phyloP scores from a whole-genome alignment of 352 stramenopile species.

The Phytophthora constricta region DNA sequence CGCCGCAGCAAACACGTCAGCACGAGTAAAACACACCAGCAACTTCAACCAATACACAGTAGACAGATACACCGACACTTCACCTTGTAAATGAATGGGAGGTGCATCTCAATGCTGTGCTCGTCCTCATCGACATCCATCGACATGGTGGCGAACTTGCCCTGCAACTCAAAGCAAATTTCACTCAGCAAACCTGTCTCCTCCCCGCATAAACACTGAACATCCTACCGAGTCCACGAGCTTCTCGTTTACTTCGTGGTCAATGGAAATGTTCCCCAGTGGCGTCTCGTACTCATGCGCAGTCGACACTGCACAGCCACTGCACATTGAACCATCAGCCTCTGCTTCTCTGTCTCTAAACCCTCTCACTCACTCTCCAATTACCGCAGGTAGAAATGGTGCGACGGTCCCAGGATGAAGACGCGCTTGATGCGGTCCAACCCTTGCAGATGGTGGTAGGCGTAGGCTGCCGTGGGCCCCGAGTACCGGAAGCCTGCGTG shows the following conservation, averaged over 20 bases:
- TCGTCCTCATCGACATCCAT: constrained; percentile 94
- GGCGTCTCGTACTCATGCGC: constrained; percentile 93
- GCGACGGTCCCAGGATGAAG: constrained; percentile 95
- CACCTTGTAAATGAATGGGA: constrained; percentile 94
- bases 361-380: constrained; percentile 8
- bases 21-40: neutral
- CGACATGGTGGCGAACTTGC: constrained; percentile 81
- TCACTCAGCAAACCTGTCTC: neutral
- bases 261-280: constrained; percentile 93
- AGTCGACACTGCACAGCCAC: constrained; percentile 83
- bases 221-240: constrained; percentile 79
- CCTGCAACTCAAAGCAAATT: constrained; percentile 34
- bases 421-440: constrained; percentile 73
- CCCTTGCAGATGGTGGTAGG: constrained; percentile 91
- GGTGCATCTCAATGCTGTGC: constrained; percentile 98
- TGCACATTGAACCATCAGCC: constrained; percentile 36
- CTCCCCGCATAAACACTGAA: neutral
- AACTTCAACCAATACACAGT: neutral
- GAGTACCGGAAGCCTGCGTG: constrained; percentile 91
- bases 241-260: constrained; percentile 90
- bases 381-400: constrained; percentile 96
- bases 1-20: no score
- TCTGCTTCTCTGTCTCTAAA: neutral
- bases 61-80: neutral
- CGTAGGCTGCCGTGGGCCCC: constrained; percentile 93